Base-by-base conservation (phyloP, 768 basidiomycete genomes). In the Pleurotus pulmonarius region DNA sequence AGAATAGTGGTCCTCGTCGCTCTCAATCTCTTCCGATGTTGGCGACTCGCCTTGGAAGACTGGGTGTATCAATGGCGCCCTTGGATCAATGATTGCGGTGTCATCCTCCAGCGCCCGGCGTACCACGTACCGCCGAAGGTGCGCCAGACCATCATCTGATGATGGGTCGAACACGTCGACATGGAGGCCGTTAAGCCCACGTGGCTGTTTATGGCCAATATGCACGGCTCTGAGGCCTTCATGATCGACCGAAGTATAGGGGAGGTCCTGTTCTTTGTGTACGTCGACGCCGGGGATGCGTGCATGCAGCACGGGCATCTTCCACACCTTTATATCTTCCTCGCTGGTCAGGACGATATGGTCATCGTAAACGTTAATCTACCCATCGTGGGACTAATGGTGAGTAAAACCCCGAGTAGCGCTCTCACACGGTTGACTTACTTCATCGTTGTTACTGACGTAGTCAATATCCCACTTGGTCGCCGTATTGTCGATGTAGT, bases 401-500 rank as follows among this genome's bases (percentile, higher is more conserved):
- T 53, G 39, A 53, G 24, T 22, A 51, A 16, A 34, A 49, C n/a
- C 48, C 46, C 26, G 46, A 47, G 20, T 22, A 47, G 20, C 48
- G 20, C 48, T 53, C 51, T 20, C 51, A 53, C 39, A 53, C 39
- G 24, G n/a, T 25, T 44, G 13, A 22, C 51, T 53, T 53, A 53
- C 51, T 39, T 53, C 51, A 53, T 53, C 51, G 51, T 39, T 41
- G 20, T 41, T 20, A 4, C 5, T 41, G 11, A 53, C 20, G 16
- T 40, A 39, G 51, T 41, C 51, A 24, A 43, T 53, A 12, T 53
- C 39, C 51, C 51, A 53, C 51, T 53, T 53, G 38, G 39, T 41
- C 24, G 51, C 51, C 5, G 51, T 53, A 53, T 53, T 53, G 38
- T 53, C 51, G n/a, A 41, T 39, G 15, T 53, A 53, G 41, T 53